These are phyloP conservation scores for Nothophytophthora sp. DNA, from an alignment of 352 stramenopile species.

Conservation along the genomic window DNA sequence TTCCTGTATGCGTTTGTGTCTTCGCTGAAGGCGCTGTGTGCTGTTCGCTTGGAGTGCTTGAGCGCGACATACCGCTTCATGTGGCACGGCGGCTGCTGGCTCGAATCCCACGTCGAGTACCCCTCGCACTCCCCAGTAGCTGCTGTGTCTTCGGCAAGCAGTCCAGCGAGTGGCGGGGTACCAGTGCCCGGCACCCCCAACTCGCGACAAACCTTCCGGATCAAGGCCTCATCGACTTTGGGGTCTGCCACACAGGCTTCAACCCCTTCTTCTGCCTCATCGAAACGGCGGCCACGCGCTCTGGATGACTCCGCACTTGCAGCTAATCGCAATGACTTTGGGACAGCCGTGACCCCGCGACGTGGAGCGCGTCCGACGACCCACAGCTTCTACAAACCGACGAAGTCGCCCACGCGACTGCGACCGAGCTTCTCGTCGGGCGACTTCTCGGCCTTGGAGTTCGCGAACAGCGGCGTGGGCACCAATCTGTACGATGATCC, in stretches of 20 bases:
- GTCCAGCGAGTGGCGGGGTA: constrained; percentile 2
- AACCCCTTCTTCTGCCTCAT: no score
- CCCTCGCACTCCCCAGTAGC: constrained; percentile 18
- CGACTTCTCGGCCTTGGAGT: constrained; percentile 26
- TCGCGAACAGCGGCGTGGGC: constrained; percentile 16
- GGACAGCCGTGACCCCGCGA: constrained; percentile 21
- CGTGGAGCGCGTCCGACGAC: constrained; percentile 25
- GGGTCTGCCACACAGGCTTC: no score
- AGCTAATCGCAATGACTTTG: constrained; percentile 24
- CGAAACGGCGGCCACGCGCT: constrained; percentile 23
- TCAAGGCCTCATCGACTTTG: constrained; percentile 18
- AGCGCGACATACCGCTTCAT: constrained; percentile 51
- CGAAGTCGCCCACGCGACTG: constrained; percentile 25
- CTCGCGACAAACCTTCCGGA: constrained; percentile 26
- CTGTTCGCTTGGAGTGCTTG: constrained; percentile 54
- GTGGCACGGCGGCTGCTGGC: constrained; percentile 61
- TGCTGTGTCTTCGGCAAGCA: background rate
- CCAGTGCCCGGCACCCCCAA: constrained; percentile 18
- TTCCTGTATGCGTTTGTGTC: constrained; percentile 66
- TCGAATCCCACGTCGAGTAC: constrained; percentile 58
- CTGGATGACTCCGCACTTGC: constrained; percentile 46
- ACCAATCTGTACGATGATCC: constrained; percentile 40
- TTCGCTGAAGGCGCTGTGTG: constrained; percentile 51
- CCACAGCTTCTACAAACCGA: constrained; percentile 37
- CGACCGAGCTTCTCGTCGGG: constrained; percentile 27